phyloP scores from a whole-genome alignment of 192 early-diverging fungal genomes.

The Rhizoclosmatium sp. region DNA sequence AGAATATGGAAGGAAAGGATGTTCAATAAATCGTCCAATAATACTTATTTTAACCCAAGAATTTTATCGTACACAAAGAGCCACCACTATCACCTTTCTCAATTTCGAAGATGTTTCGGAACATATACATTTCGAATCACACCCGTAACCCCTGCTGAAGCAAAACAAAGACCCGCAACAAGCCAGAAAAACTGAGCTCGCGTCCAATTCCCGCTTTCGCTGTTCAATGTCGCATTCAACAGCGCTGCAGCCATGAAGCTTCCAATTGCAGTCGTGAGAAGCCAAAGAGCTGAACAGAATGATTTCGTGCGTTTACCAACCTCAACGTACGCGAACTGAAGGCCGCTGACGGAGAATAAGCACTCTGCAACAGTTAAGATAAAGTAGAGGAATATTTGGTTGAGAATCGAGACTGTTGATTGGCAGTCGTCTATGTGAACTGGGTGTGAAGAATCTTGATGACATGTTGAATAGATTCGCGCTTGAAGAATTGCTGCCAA shows the following conservation, averaged over 20 bases:
- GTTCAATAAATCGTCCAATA: not conserved
- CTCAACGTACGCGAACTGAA: constrained; percentile 70
- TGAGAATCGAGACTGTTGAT: not conserved
- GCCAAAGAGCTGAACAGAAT: constrained; percentile 62
- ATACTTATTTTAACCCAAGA: too few species aligned
- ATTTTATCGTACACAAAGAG: too few species aligned
- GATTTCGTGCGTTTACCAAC: constrained; percentile 66
- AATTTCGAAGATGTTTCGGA: constrained; percentile 4
- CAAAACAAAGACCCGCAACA: constrained; percentile 43
- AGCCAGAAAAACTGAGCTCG: constrained; percentile 38
- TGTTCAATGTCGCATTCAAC: constrained; percentile 13
- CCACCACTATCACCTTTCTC: too few species aligned
- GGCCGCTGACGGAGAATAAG: constrained; percentile 64
- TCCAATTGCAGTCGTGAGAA: constrained; percentile 57
- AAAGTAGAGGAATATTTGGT: constrained; percentile 48
- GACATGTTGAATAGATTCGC: constrained; percentile 37
- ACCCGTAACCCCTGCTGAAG: constrained; percentile 45
- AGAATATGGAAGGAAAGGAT: constrained; percentile 16
- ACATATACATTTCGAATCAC: constrained; percentile 21
- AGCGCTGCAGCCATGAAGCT: constrained; percentile 44
- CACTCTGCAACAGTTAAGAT: constrained; percentile 66
- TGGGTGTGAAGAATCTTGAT: not conserved
- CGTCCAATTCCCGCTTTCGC: not conserved
- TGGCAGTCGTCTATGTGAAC: constrained; percentile 12
- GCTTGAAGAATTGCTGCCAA: constrained; percentile 42